These are phyloP conservation scores for Xylariaceae sp. DNA, from an alignment of 2,329 filamentous ascomycete genomes.

Conservation along the genomic window DNA sequence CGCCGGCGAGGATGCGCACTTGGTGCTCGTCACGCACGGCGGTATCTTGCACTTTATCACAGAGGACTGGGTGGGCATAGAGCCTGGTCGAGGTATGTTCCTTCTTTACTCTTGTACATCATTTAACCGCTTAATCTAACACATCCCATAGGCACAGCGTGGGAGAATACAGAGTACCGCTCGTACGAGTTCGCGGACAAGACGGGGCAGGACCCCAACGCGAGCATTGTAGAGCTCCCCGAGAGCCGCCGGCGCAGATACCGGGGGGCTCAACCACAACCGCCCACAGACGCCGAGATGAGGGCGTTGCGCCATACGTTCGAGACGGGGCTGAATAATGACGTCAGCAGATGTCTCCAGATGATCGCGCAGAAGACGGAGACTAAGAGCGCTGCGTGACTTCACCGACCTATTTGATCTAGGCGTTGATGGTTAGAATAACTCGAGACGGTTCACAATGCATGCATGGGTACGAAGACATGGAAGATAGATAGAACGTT, in stretches of 20 bases:
- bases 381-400: not conserved
- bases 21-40: slow-evolving; percentile 76
- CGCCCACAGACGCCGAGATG: slow-evolving; percentile 42
- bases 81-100: slow-evolving; percentile 36
- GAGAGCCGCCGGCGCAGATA: slow-evolving; percentile 43
- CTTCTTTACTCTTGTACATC: not conserved
- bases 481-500: too few relatives aligned
- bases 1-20: slow-evolving; percentile 49
- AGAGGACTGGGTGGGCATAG: slow-evolving; percentile 67
- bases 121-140: not conserved
- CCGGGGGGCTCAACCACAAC: slow-evolving; percentile 35
- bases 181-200: slow-evolving; percentile 59
- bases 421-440: too few relatives aligned
- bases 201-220: slow-evolving; percentile 43
- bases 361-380: not conserved
- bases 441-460: too few relatives aligned
- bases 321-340: slow-evolving; percentile 19
- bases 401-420: too few relatives aligned
- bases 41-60: slow-evolving; percentile 81
- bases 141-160: slow-evolving; percentile 55
- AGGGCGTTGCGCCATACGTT: slow-evolving; percentile 38
- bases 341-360: slow-evolving; percentile 6
- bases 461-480: too few relatives aligned
- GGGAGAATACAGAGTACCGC: slow-evolving; percentile 68
- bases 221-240: slow-evolving; percentile 43